A percentile compares a stretch with the other conserved stretches of the same genome.
Conservation (phyloP, 1,284 basidiomycete species). For the Melanopsichium pennsylvanicum region DNA sequence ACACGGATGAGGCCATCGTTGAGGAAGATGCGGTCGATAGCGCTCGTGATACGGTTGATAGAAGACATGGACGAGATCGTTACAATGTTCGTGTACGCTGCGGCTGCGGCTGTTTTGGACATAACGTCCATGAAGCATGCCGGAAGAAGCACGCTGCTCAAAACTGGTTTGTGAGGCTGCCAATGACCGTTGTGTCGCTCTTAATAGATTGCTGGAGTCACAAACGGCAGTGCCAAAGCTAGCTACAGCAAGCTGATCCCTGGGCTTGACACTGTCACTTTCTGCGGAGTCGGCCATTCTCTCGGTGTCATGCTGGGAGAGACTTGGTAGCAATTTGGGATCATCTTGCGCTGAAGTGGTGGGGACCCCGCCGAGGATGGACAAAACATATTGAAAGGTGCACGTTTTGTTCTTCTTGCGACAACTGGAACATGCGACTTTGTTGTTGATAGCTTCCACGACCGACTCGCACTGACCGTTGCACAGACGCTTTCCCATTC, state of each 20-base stretch:
- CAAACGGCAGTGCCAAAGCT: too few relatives aligned
- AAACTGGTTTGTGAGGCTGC: neutral
- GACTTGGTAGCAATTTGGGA: neutral
- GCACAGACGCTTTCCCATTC: conserved; percentile 23
- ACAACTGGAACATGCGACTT: conserved; percentile 26
- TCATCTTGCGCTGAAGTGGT: neutral
- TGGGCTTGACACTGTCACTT: too few relatives aligned
- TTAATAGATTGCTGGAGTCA: too few relatives aligned
- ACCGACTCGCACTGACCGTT: conserved; percentile 27
- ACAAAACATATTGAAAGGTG: conserved; percentile 24
- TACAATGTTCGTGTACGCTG: neutral
- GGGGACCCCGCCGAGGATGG: conserved; percentile 19
- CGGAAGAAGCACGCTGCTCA: neutral
- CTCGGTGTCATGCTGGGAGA: too few relatives aligned
- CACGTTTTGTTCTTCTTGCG: conserved; percentile 26
- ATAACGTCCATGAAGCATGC: neutral
- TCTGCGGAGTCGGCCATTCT: too few relatives aligned
- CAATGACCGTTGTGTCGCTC: neutral
- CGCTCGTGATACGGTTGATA: conserved; percentile 5
- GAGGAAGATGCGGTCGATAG: conserved; percentile 26
- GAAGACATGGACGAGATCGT: conserved; percentile 11
- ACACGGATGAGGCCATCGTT: conserved; percentile 25
- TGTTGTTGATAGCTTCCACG: conserved; percentile 24
- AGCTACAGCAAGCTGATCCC: too few relatives aligned
- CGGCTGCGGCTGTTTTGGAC: neutral